Percentiles rank a stretch among this genome's conserved stretches.
Conservation (phyloP, 345 rosid species). For the Sisymbrium irio region DNA sequence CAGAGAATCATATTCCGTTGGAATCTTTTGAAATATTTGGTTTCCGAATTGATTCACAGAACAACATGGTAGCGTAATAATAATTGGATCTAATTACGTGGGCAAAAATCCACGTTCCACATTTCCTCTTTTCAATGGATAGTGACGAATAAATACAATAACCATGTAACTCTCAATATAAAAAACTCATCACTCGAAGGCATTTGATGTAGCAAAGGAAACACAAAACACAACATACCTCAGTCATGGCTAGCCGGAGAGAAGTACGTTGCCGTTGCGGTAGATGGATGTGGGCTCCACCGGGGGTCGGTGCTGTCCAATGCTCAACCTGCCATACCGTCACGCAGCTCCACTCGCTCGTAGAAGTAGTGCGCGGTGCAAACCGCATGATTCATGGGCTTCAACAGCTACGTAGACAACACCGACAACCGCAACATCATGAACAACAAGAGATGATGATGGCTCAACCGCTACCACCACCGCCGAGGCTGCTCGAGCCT, state of each 20-base stretch:
- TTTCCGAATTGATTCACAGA: constrained; percentile 28
- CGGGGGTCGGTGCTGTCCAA: constrained; percentile 36
- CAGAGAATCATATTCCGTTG: constrained; percentile 24
- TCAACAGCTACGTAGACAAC: constrained; percentile 30
- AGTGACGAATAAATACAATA: constrained; percentile 14
- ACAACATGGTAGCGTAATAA: neutral
- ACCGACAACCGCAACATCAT: neutral
- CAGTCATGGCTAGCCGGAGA: constrained; percentile 40
- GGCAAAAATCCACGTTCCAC: neutral
- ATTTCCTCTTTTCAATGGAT: neutral
- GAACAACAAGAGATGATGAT: constrained; percentile 3
- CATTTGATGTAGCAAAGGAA: neutral
- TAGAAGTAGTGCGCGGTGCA: constrained; percentile 25
- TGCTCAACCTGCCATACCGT: constrained; percentile 47
- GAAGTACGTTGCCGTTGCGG: constrained; percentile 56
- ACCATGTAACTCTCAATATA: neutral
- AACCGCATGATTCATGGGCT: constrained; percentile 25
- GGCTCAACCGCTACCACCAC: constrained; percentile 18
- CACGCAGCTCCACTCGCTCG: constrained; percentile 33
- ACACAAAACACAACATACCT: neutral
- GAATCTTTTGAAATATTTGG: neutral
- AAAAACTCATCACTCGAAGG: constrained; percentile 11
- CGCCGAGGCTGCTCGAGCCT: constrained; percentile 22
- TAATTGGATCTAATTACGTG: constrained; percentile 4
- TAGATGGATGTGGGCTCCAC: constrained; percentile 43